phyloP scores from a whole-genome alignment of 2,329 filamentous ascomycete genomes.

The Fusarium nurragi region DNA sequence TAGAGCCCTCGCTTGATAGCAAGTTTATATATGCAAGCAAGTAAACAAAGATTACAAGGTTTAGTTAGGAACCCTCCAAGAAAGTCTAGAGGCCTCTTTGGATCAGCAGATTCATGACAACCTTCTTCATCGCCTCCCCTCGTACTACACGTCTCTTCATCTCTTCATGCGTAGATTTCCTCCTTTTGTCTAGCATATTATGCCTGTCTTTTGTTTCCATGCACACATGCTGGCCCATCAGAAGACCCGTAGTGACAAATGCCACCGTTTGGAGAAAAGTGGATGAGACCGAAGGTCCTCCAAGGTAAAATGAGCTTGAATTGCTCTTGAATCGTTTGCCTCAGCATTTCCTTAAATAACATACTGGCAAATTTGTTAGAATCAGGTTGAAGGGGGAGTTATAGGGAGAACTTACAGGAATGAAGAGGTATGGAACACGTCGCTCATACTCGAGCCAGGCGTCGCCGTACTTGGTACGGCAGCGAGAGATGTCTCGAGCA shows the following conservation, averaged over 20 bases:
- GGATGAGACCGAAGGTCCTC: not conserved
- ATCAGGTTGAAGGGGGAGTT: not conserved
- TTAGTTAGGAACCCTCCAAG: not conserved
- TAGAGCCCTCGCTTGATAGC: not conserved
- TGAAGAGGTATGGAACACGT: constrained; percentile 83
- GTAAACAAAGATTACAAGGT: constrained; percentile 20
- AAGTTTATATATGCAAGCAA: constrained; percentile 12
- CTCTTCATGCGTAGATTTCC: constrained; percentile 14
- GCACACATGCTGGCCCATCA: not conserved
- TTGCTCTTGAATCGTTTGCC: not conserved
- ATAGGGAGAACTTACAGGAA: constrained; percentile 62
- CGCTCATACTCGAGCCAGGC: constrained; percentile 83
- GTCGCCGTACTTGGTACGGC: constrained; percentile 82
- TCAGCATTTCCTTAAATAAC: constrained; percentile 50
- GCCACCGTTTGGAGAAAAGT: constrained; percentile 4
- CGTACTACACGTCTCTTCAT: constrained; percentile 28
- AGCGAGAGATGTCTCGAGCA: constrained; percentile 78
- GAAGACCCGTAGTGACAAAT: not conserved
- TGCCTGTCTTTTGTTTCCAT: not conserved
- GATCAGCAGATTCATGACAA: not conserved
- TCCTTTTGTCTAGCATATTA: constrained; percentile 3
- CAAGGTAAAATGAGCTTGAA: not conserved
- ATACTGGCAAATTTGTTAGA: constrained; percentile 48
- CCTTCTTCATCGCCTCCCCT: not conserved
- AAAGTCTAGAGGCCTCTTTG: not conserved